Percentiles rank a stretch among this genome's conserved stretches.
phyloP scores from a whole-genome alignment of 768 basidiomycete genomes.

The Kwoniella heveanensis region DNA sequence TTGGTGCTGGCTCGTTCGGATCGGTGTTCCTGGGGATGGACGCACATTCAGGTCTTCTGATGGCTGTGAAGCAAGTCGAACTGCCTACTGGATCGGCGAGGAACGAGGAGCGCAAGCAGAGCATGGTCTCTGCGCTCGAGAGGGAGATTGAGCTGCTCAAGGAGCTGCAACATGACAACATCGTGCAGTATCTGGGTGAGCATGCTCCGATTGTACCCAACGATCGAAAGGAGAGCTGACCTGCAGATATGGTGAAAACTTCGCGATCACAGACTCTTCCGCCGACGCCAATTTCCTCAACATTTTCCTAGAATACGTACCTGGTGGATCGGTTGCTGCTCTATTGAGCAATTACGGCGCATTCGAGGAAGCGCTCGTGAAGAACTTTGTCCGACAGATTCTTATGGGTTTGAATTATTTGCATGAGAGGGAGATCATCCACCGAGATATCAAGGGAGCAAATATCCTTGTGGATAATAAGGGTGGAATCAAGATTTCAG shows the following conservation, averaged over 20 bases:
- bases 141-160: conserved; percentile 94
- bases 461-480: conserved; percentile 99
- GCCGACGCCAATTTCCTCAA: conserved; percentile 87
- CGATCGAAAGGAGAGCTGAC: too few relatives aligned
- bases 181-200: conserved; percentile 95
- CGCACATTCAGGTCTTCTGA: conserved; percentile 80
- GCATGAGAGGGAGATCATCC: conserved; percentile 90
- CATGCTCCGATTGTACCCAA: too few relatives aligned
- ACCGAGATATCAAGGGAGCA: conserved; percentile 97
- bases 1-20: conserved; percentile 91
- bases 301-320: conserved; percentile 96
- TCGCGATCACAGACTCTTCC: conserved; percentile 96
- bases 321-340: conserved; percentile 89
- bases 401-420: conserved; percentile 84
- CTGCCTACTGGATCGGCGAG: conserved; percentile 78
- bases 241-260: too few relatives aligned
- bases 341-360: conserved; percentile 87
- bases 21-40: conserved; percentile 97
- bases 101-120: conserved; percentile 89
- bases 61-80: conserved; percentile 98
- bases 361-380: conserved; percentile 87
- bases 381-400: conserved; percentile 90
- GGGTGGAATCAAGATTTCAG: conserved; percentile 94
- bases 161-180: conserved; percentile 94
- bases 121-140: conserved; percentile 89